A percentile compares a stretch with the other conserved stretches of the same genome.
Conservation (phyloP, 1,284 basidiomycete genomes). For the Afroboletus lepidellus region DNA sequence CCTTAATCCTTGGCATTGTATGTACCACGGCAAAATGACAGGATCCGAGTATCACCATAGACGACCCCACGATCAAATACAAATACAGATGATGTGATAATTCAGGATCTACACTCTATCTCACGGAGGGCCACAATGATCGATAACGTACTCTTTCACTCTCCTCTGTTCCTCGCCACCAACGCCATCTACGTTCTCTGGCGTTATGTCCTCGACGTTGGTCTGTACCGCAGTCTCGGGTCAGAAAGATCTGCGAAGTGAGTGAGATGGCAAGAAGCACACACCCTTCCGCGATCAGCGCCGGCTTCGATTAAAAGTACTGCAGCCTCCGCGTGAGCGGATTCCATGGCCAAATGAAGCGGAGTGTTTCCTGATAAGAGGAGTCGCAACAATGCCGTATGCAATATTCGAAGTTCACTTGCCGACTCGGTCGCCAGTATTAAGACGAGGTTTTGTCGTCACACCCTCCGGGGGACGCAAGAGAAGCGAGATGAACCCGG, state of each 20-base stretch:
- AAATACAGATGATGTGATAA: not conserved
- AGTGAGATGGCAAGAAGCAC: constrained; percentile 27
- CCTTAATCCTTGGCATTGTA: not conserved
- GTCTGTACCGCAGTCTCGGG: constrained; percentile 46
- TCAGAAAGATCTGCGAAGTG: not conserved
- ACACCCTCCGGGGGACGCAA: constrained; percentile 72
- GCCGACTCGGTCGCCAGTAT: constrained; percentile 85
- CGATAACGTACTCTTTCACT: constrained; percentile 71
- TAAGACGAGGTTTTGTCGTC: constrained; percentile 74
- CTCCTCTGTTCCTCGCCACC: constrained; percentile 73
- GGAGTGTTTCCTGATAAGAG: constrained; percentile 80
- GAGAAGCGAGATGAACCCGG: constrained; percentile 80
- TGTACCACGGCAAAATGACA: not conserved
- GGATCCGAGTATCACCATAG: not conserved
- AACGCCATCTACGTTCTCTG: constrained; percentile 85
- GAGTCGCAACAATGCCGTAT: not conserved
- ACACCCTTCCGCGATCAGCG: constrained; percentile 83
- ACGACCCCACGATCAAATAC: not conserved
- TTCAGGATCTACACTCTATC: not conserved
- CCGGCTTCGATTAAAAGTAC: constrained; percentile 90
- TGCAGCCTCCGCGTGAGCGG: constrained; percentile 86
- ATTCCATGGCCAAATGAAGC: constrained; percentile 94
- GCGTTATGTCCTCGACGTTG: constrained; percentile 78
- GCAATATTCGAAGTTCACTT: constrained; percentile 24
- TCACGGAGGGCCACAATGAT: constrained; percentile 55